Evolutionary conservation across 2,329 filamentous ascomycete species (phyloP), one percentile per base, ranked within the genome.

Genomic region (Rutstroemia sp.): DNA sequence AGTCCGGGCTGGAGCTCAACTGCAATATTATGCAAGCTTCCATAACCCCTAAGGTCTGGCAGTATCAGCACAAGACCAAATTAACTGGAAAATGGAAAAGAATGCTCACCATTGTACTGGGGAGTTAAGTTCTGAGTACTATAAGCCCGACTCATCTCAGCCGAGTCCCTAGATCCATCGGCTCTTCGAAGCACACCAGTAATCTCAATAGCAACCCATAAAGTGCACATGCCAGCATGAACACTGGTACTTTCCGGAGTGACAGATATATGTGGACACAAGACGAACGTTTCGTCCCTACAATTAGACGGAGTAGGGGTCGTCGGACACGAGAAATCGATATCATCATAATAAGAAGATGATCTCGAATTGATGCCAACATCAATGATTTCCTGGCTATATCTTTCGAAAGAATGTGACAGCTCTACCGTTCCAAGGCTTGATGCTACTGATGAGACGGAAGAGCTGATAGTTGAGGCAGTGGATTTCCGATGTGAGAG

Each of bases 191-290:
- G 60, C 39, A 58, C 49, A 16, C 69, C 71, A 19, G 63, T 65
- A 38, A 74, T 58, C 50, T 71, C 67, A 49, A 73, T 62, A n/a
- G 70, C 69, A 5, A 69, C 63, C 67, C 70, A 72, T 6, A 72
- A 61, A 21, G 63, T 65, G 14, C 65, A 66, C 25, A 56, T 60
- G 41, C 63, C 64, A 49, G 62, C 65, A 51, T 67, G 65, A 9
- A 73, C 58, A 57, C 58, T 64, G 5, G 45, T 61, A 27, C 52
- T 66, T 61, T 71, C 67, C 4, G 70, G 63, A 5, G 65, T 70
- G 52, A 71, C 56, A 10, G 53, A 62, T 19, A 72, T 63, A 25
- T 68, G 59, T 6, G 69, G 68, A 27, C 57, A 66, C 2, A 70
- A 57, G 41, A 67, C 53, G 21, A 62, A 54, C 10, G 56, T 25